These are phyloP conservation scores for Porogramme epimiltina DNA, from an alignment of 1,284 basidiomycete species.

Conservation along the genomic window DNA sequence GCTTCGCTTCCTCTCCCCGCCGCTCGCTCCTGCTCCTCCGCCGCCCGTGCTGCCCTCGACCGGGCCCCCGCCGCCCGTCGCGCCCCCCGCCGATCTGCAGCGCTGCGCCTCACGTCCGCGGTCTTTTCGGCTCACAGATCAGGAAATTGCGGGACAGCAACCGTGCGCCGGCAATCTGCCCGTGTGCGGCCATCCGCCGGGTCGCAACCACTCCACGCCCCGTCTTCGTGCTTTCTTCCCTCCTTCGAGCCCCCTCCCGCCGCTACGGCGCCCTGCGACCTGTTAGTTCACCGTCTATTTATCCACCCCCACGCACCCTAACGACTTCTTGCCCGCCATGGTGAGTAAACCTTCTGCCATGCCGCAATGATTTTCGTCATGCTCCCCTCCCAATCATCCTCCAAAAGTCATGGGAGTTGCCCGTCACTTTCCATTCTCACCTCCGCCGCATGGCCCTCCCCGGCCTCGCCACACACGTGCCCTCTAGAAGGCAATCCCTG, in stretches of 20 bases:
- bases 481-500: slow-evolving; percentile 20
- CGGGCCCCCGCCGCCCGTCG: slow-evolving; percentile 1
- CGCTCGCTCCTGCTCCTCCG: not conserved
- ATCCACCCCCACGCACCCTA: slow-evolving; percentile 5
- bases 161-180: slow-evolving; percentile 15
- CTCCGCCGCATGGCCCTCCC: slow-evolving; percentile 17
- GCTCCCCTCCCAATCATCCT: slow-evolving; percentile 13
- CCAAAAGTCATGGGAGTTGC: slow-evolving; percentile 22
- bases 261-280: not conserved
- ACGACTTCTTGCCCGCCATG: slow-evolving; percentile 18
- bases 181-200: slow-evolving; percentile 7
- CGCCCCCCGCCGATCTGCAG: not conserved
- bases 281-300: slow-evolving; percentile 21
- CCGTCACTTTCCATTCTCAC: slow-evolving; percentile 15
- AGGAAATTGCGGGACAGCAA: slow-evolving; percentile 8
- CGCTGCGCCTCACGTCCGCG: not conserved
- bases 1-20: slow-evolving; percentile 1
- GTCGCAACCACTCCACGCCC: slow-evolving; percentile 15
- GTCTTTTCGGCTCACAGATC: slow-evolving; percentile 4
- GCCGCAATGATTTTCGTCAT: slow-evolving; percentile 16
- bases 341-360: slow-evolving; percentile 20
- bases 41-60: slow-evolving; percentile 3
- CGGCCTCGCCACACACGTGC: slow-evolving; percentile 22
- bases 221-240: slow-evolving; percentile 8
- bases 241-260: slow-evolving; percentile 4